Evolutionary conservation across 352 stramenopile genomes (phyloP), one percentile per base, ranked within the genome.

Genomic region (Phytophthora pisi): DNA sequence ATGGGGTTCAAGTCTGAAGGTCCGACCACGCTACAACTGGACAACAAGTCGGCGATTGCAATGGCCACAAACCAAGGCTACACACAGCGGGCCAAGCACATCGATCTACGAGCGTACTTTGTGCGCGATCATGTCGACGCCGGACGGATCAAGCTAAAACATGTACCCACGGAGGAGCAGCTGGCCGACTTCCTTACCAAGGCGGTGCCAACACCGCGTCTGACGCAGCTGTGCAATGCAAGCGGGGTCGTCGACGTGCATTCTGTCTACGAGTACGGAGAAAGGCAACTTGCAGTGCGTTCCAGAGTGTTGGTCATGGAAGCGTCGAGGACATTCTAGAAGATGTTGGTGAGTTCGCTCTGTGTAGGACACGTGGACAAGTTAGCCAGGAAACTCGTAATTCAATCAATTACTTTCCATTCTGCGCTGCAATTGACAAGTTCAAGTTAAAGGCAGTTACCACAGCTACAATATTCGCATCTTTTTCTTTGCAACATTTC

Each of bases 31-130:
- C 5, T 58, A 23, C 16, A 36, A 18, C 5, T 58, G 5, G 52
- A 58, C 52, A 58, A 58, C 52, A 47, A 58, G 52, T 16, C 52
- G n/a, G 52, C 36, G 9, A 58, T 58, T 24, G 11, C 31, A 9
- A 58, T 58, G n/a, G 18, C 31, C 1, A 24, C n/a, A 9, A 58
- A 50, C n/a, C 31, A 38, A 16, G 51, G 51, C 3, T 58, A 58
- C 31, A 49, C 36, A 7, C 31, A 34, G 11, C 51, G 51, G 10
- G 51, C 51, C 5, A 58, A 58, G 38, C 51, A 58, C 34, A 58
- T 58, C 30, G 34, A 47, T 11, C 31, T 58, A 20, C 52, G 18
- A 13, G 31, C 23, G n/a, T 34, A 58, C 10, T 58, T 49, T 20
- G 11, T 58, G 4, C 52, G 34, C 38, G 52, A 49, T 15, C 34